These are phyloP conservation scores for Penicillium sp. DNA, from an alignment of 2,329 filamentous ascomycete genomes.

Conservation along the genomic window DNA sequence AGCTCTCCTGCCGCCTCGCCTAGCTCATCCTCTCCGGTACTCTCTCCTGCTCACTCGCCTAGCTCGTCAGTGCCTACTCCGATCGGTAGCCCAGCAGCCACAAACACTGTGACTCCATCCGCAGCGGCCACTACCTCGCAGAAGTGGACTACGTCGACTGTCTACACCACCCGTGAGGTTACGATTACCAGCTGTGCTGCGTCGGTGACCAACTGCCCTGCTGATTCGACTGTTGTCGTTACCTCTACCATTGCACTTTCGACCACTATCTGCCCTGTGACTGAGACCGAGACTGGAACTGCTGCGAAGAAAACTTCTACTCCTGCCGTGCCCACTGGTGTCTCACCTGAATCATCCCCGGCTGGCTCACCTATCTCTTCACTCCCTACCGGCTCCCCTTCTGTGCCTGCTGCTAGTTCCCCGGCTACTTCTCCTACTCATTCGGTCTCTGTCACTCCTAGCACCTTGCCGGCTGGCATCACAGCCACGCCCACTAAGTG, in stretches of 20 bases:
- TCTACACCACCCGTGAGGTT: constrained; percentile 36
- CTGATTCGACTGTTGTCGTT: constrained; percentile 48
- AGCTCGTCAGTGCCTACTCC: neutral
- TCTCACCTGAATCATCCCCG: neutral
- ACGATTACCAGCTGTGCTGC: constrained; percentile 43
- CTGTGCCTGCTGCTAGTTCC: neutral
- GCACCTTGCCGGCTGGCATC: neutral
- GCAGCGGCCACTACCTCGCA: neutral
- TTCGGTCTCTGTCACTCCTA: neutral
- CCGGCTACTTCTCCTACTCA: neutral
- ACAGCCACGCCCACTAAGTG: constrained; percentile 7
- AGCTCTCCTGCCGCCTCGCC: neutral
- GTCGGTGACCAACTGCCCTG: constrained; percentile 52
- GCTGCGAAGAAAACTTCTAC: neutral
- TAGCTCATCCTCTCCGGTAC: too few species aligned
- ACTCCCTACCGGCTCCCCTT: neutral
- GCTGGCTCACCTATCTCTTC: neutral
- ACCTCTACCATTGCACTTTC: constrained; percentile 58
- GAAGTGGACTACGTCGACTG: constrained; percentile 37
- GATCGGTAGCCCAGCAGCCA: neutral
- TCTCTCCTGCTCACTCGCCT: neutral
- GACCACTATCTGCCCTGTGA: constrained; percentile 59
- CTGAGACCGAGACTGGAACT: constrained; percentile 21
- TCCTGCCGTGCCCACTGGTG: neutral
- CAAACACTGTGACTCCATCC: neutral